phyloP scores from a whole-genome alignment of 495 filamentous ascomycete genomes.

The Jackrogersella multiformis region DNA sequence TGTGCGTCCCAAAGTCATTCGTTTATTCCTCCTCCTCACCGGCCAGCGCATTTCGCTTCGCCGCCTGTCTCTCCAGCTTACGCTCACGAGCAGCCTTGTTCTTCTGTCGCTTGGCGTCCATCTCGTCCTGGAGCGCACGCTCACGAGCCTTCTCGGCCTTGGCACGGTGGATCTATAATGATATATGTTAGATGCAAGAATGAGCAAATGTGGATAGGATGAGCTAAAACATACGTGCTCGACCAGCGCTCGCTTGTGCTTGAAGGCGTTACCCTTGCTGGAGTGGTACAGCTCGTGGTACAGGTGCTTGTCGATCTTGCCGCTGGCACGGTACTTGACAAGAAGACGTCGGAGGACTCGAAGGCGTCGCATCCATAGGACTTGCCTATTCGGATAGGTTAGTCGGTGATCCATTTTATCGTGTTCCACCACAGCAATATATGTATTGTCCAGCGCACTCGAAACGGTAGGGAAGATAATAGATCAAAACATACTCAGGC shows the following conservation, averaged over 20 bases:
- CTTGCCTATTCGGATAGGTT: constrained; percentile 67
- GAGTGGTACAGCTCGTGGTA: constrained; percentile 99
- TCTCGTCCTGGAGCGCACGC: constrained; percentile 94
- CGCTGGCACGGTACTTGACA: constrained; percentile 98
- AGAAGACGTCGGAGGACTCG: constrained; percentile 98
- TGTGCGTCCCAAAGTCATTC: constrained; percentile 47
- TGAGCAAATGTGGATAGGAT: neutral
- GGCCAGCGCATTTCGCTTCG: constrained; percentile 86
- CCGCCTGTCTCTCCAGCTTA: constrained; percentile 83
- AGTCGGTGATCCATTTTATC: neutral
- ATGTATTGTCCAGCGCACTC: neutral
- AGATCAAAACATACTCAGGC: constrained; percentile 77
- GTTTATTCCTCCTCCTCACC: constrained; percentile 72
- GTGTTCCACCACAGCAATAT: neutral
- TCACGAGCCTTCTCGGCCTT: constrained; percentile 99
- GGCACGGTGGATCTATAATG: constrained; percentile 94
- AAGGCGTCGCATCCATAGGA: constrained; percentile 99
- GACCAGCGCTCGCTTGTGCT: constrained; percentile 99
- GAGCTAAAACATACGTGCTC: constrained; percentile 89
- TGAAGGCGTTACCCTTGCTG: constrained; percentile 99
- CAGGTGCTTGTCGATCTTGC: constrained; percentile 99
- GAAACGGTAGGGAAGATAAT: neutral
- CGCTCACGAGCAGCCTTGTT: constrained; percentile 99
- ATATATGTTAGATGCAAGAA: constrained; percentile 28
- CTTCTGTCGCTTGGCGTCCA: constrained; percentile 99